phyloP scores from a whole-genome alignment of 768 basidiomycete genomes.

The Kwoniella botswanensis region DNA sequence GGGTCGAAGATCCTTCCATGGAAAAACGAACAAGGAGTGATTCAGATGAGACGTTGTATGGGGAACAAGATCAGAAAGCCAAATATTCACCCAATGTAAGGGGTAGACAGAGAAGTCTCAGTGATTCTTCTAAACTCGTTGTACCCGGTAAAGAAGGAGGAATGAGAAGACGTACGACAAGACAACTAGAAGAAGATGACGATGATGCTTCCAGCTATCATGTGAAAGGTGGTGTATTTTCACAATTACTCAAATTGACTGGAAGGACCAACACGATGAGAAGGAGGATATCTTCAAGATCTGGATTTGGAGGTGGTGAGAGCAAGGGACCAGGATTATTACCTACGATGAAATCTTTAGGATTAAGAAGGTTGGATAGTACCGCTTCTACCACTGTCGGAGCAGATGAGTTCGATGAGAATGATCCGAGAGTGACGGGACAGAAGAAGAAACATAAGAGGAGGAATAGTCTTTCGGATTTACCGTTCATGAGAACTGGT shows the following conservation, averaged over 20 bases:
- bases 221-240: constrained; percentile 47
- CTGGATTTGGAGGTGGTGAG: constrained; percentile 1
- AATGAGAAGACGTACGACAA: constrained; percentile 40
- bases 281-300: constrained; percentile 25
- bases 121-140: constrained; percentile 24
- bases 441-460: constrained; percentile 59
- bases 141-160: background rate
- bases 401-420: constrained; percentile 64
- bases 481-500: constrained; percentile 28
- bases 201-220: constrained; percentile 30
- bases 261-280: constrained; percentile 35
- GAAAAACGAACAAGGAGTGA: constrained; percentile 1
- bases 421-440: constrained; percentile 74
- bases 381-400: constrained; percentile 24
- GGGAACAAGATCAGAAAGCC: constrained; percentile 9
- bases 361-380: constrained; percentile 29
- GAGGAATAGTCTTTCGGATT: constrained; percentile 31
- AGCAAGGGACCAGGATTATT: constrained; percentile 21
- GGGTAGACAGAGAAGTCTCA: constrained; percentile 20
- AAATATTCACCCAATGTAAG: constrained; percentile 9
- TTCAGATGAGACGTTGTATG: constrained; percentile 25
- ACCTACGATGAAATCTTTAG: constrained; percentile 43
- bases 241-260: constrained; percentile 42
- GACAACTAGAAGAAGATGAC: constrained; percentile 40
- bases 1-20: constrained; percentile 6